A percentile compares a stretch with the other conserved stretches of the same genome.
These are phyloP conservation scores for Dendrobium catenatum DNA, from an alignment of 106 monocot species.

Conservation along the genomic window DNA sequence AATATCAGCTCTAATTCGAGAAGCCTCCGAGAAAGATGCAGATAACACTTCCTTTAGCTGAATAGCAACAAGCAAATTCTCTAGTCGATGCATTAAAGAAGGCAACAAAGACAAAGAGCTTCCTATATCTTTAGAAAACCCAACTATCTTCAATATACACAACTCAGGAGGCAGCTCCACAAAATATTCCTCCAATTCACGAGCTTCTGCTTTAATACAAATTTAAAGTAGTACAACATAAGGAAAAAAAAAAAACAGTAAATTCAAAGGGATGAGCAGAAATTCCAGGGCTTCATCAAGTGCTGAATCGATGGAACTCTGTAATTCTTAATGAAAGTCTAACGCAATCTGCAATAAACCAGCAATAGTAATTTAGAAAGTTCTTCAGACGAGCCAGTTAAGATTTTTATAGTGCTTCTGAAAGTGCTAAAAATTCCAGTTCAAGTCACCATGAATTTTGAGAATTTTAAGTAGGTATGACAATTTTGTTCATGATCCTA, in stretches of 20 bases:
- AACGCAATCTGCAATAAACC: too few species aligned
- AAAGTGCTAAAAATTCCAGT: not conserved
- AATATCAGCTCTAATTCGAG: slow-evolving; percentile 46
- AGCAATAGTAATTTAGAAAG: too few species aligned
- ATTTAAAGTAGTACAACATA: not conserved
- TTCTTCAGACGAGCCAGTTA: too few species aligned
- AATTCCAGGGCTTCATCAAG: not conserved
- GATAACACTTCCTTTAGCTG: slow-evolving; percentile 67
- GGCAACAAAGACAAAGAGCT: slow-evolving; percentile 88
- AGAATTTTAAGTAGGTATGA: too few species aligned
- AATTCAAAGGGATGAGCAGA: not conserved
- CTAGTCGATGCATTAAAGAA: slow-evolving; percentile 83
- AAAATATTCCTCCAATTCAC: slow-evolving; percentile 61
- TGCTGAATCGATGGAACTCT: not conserved
- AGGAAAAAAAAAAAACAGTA: not conserved
- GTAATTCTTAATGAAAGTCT: not conserved
- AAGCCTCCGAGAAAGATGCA: slow-evolving; percentile 55
- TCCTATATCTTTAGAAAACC: slow-evolving; percentile 93
- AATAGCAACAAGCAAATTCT: slow-evolving; percentile 88
- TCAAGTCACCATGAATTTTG: too few species aligned
- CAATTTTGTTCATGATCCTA: too few species aligned
- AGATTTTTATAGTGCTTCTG: not conserved
- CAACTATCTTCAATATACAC: slow-evolving; percentile 76
- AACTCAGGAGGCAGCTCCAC: slow-evolving; percentile 85
- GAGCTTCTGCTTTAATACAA: slow-evolving; percentile 40